A percentile compares a stretch with the other conserved stretches of the same genome.
phyloP scores from a whole-genome alignment of 352 stramenopile species.

The Pythium rishiriense region DNA sequence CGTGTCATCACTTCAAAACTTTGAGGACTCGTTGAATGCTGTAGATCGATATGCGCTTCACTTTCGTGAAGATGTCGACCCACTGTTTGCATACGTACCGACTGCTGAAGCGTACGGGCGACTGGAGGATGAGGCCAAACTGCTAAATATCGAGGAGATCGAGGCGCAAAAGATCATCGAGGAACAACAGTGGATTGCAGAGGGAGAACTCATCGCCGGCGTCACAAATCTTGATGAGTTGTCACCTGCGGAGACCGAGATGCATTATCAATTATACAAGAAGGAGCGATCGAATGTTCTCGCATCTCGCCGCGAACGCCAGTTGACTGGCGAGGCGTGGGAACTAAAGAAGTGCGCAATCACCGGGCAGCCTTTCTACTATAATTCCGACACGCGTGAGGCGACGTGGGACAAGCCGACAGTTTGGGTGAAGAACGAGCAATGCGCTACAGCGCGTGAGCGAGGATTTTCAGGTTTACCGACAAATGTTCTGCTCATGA shows the following conservation, averaged over 20 bases:
- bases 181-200: slow-evolving; percentile 55
- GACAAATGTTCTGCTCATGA: slow-evolving; percentile 62
- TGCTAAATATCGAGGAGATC: slow-evolving; percentile 62
- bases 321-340: slow-evolving; percentile 64
- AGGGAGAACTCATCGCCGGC: slow-evolving; percentile 70
- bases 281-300: slow-evolving; percentile 59
- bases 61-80: slow-evolving; percentile 92
- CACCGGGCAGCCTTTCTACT: slow-evolving; percentile 90
- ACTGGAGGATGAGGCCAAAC: slow-evolving; percentile 24
- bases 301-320: slow-evolving; percentile 51
- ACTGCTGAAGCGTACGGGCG: slow-evolving; percentile 69
- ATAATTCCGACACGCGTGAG: slow-evolving; percentile 93
- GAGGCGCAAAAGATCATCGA: slow-evolving; percentile 66
- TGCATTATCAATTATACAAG: slow-evolving; percentile 58
- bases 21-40: slow-evolving; percentile 92
- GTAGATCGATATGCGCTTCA: slow-evolving; percentile 94
- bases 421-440: slow-evolving; percentile 88
- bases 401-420: slow-evolving; percentile 92
- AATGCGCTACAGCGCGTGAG: slow-evolving; percentile 58
- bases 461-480: slow-evolving; percentile 83
- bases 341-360: slow-evolving; percentile 58
- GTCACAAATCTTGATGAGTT: slow-evolving; percentile 32
- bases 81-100: slow-evolving; percentile 77
- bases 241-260: slow-evolving; percentile 11
- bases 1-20: slow-evolving; percentile 72